Base-by-base conservation (phyloP, 208 protist species). In the Crithidia expoeki region DNA sequence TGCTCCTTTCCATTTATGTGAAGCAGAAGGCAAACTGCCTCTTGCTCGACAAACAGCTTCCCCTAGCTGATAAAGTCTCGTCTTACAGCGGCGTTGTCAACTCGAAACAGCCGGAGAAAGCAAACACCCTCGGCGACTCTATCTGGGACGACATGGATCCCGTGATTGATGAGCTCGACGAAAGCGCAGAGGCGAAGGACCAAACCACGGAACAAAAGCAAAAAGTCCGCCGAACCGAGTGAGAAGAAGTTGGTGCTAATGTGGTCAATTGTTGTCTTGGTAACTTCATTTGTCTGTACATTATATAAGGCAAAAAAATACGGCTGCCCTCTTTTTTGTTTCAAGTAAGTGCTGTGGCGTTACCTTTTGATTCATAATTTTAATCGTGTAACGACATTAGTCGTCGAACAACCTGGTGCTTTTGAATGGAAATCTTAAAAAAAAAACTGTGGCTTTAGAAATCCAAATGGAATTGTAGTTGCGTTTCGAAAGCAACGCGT, bases 61-160 rank as follows among this genome's bases (percentile, higher is more conserved):
- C 89, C 25, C 38, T 94, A 12, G 57, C 60, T 19, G 89, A 94
- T 52, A 85, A 89, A 38, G 83, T 85, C 2, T 36, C 76, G 23
- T 83, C 80, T 21, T 94, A 81, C 55, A 94, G 83, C 36, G 79
- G 76, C 27, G 78, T 91, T 25, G 75, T 84, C 27, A 94, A 92
- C 67, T 59, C 60, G 11, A 94, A 94, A 61, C 79, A 86, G 49
- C 86, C 89, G 5, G 80, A 79, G 66, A 92, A 89, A 52, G 72
- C 63, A 10, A 66, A 69, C 21, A 76, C 76, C 2, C 60, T 94
- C n/a, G 86, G 89, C 27, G 85, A 92, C 68, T 79, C 89, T 53
- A 53, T 94, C 2, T 94, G 89, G 86, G 89, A 94, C 68, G 85
- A 91, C 63, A 94, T 94, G 89, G 89, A 94, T 72, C 89, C 89